Percentiles rank a stretch among this genome's conserved stretches.
phyloP scores from a whole-genome alignment of 2,329 filamentous ascomycete genomes.

The Dissoconium aciculare region DNA sequence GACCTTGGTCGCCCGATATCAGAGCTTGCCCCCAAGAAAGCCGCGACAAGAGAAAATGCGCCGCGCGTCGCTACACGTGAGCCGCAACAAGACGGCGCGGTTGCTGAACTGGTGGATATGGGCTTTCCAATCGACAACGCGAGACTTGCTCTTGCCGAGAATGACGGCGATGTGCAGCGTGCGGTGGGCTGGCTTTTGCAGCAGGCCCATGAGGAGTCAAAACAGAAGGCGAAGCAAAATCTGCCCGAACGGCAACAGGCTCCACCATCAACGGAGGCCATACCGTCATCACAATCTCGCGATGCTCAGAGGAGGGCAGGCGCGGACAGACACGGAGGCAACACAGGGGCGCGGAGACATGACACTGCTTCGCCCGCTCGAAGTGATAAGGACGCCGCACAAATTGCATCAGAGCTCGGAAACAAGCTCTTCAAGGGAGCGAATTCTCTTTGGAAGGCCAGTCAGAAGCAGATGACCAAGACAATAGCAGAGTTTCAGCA shows the following conservation, averaged over 20 bases:
- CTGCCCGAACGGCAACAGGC: slow-evolving; percentile 12
- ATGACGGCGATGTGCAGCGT: slow-evolving; percentile 67
- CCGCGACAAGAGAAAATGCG: slow-evolving; percentile 4
- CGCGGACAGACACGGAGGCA: slow-evolving; percentile 16
- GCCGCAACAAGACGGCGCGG: slow-evolving; percentile 45
- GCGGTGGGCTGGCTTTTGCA: slow-evolving; percentile 83
- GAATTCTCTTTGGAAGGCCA: slow-evolving; percentile 86
- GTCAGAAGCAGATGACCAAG: slow-evolving; percentile 83
- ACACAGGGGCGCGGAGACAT: slow-evolving; percentile 32
- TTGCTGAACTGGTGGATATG: slow-evolving; percentile 87
- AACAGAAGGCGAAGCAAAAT: slow-evolving; percentile 44
- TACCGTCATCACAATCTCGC: slow-evolving; percentile 50
- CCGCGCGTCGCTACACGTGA: slow-evolving; percentile 8
- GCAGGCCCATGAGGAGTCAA: slow-evolving; percentile 73
- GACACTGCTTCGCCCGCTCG: slow-evolving; percentile 40
- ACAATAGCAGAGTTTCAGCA: slow-evolving; percentile 72
- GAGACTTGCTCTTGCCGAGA: slow-evolving; percentile 63
- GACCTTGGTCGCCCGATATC: slow-evolving; percentile 45
- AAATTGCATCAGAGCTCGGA: slow-evolving; percentile 68
- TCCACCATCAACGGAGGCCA: slow-evolving; percentile 26
- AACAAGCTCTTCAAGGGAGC: slow-evolving; percentile 82
- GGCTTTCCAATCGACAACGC: slow-evolving; percentile 80
- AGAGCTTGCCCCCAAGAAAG: slow-evolving; percentile 23
- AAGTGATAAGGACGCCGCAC: slow-evolving; percentile 59
- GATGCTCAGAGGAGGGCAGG: slow-evolving; percentile 36